phyloP scores from a whole-genome alignment of 2,329 filamentous ascomycete genomes.

The Pestalotiopsis sp. region DNA sequence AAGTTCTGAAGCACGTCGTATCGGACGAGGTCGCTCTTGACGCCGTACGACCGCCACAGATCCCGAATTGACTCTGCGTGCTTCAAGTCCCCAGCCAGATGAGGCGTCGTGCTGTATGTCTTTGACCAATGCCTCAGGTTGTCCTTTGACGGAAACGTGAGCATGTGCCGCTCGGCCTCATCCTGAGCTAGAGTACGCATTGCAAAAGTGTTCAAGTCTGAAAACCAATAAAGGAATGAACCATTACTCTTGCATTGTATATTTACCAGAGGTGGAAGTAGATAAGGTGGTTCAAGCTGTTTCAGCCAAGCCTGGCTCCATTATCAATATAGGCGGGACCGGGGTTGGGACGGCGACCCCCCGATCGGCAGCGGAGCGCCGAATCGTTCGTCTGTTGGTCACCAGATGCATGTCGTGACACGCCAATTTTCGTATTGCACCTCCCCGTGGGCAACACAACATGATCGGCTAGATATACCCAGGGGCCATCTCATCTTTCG shows the following conservation, averaged over 20 bases:
- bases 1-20: slow-evolving; percentile 59
- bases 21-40: slow-evolving; percentile 26
- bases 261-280: background rate
- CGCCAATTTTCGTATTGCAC: too few species aligned
- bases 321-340: background rate
- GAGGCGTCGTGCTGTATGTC: slow-evolving; percentile 20
- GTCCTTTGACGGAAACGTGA: slow-evolving; percentile 16
- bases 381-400: background rate
- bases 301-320: background rate
- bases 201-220: slow-evolving; percentile 51
- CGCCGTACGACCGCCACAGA: slow-evolving; percentile 23
- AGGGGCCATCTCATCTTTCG: too few species aligned
- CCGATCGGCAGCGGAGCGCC: background rate
- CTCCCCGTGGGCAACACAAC: too few species aligned
- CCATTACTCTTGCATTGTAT: too few species aligned
- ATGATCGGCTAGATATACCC: too few species aligned
- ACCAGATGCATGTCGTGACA: too few species aligned
- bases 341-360: background rate
- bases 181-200: slow-evolving; percentile 18
- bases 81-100: slow-evolving; percentile 22
- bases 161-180: slow-evolving; percentile 23
- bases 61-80: slow-evolving; percentile 23
- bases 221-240: background rate
- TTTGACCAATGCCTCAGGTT: slow-evolving; percentile 22
- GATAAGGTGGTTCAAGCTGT: background rate